Conservation (phyloP, 441 rosid genomes). For the Populus trichocarpa region DNA sequence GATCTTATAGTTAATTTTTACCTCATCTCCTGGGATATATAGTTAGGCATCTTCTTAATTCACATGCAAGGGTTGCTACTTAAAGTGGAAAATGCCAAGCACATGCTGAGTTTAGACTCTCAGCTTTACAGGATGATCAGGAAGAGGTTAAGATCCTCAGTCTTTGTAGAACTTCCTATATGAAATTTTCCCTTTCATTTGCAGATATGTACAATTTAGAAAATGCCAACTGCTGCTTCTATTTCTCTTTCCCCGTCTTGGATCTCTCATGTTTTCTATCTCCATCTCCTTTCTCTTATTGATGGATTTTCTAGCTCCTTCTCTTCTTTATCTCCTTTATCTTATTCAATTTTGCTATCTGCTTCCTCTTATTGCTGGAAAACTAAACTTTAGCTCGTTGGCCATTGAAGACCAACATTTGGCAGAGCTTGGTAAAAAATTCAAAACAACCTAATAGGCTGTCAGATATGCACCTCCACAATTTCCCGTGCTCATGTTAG, state of each 20-base stretch:
- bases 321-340: neutral
- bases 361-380: neutral
- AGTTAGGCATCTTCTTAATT: neutral
- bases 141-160: neutral
- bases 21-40: neutral
- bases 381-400: too few relatives aligned
- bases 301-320: neutral
- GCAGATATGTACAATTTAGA: neutral
- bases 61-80: neutral
- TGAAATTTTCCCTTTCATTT: neutral
- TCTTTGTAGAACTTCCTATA: neutral
- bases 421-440: too few relatives aligned
- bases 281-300: neutral
- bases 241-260: too few relatives aligned
- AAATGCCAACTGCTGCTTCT: neutral
- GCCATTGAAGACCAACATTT: too few relatives aligned
- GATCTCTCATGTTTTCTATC: too few relatives aligned
- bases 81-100: neutral
- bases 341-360: neutral
- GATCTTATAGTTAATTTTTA: neutral
- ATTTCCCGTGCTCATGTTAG: too few relatives aligned
- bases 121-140: neutral
- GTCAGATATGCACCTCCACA: too few relatives aligned
- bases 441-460: too few relatives aligned
- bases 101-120: neutral